These are phyloP conservation scores for Triticum turgidum DNA, from an alignment of 176 grass and related monocot genomes.

Conservation along the genomic window DNA sequence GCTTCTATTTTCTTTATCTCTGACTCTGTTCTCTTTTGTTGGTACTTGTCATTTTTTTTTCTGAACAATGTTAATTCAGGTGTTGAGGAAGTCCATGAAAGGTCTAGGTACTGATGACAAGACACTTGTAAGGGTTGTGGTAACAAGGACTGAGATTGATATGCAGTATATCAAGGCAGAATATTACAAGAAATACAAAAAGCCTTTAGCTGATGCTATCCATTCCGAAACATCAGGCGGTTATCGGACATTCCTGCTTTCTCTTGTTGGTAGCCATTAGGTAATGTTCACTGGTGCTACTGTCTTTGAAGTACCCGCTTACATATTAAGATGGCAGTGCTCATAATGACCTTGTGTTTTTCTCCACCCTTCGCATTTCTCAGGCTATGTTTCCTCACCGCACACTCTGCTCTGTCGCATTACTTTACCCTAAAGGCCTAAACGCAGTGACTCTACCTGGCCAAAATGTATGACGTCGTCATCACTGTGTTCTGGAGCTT, in stretches of 20 bases:
- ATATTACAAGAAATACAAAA: constrained; percentile 81
- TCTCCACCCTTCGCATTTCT: neutral
- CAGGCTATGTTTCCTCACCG: constrained; percentile 28
- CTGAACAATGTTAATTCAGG: constrained; percentile 42
- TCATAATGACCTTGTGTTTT: neutral
- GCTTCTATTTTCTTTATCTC: neutral
- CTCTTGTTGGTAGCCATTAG: constrained; percentile 76
- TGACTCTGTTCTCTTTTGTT: neutral
- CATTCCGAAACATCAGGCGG: constrained; percentile 78
- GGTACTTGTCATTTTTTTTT: neutral
- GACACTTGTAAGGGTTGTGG: constrained; percentile 73
- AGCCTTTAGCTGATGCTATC: constrained; percentile 66
- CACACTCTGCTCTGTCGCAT: constrained; percentile 4
- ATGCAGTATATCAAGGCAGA: constrained; percentile 98
- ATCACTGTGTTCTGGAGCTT: neutral
- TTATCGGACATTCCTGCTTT: constrained; percentile 90
- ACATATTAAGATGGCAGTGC: neutral
- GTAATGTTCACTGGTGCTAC: constrained; percentile 30
- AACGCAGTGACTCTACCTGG: constrained; percentile 20
- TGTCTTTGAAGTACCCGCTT: neutral
- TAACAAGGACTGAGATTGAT: constrained; percentile 91
- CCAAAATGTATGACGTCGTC: neutral
- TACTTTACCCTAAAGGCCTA: constrained; percentile 11
- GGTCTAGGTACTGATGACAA: constrained; percentile 84
- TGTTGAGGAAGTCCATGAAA: constrained; percentile 88